phyloP scores from a whole-genome alignment of 805 yeast species.

The Saccharomycopsis selenospora region DNA sequence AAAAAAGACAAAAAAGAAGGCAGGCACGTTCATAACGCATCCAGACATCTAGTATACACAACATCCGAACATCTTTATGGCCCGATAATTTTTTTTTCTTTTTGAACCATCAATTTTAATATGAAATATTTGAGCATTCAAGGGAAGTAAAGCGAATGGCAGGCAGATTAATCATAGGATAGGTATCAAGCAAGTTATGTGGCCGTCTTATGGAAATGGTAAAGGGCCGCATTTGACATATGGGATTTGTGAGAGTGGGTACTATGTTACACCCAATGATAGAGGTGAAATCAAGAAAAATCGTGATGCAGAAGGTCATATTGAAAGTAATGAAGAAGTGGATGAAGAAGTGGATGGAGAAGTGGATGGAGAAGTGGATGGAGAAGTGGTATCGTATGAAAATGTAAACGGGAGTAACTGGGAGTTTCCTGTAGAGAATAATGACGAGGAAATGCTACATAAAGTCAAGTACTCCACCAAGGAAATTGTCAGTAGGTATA shows the following conservation, averaged over 20 bases:
- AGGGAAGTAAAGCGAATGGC: neutral
- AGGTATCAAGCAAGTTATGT: slow-evolving; percentile 6
- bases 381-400: too few relatives aligned
- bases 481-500: neutral
- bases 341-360: neutral
- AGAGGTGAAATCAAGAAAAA: neutral
- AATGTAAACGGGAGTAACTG: too few relatives aligned
- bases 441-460: neutral
- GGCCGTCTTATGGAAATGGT: slow-evolving; percentile 10
- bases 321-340: neutral
- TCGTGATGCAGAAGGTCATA: too few relatives aligned
- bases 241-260: slow-evolving; percentile 11
- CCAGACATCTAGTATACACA: neutral
- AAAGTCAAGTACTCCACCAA: slow-evolving; percentile 13
- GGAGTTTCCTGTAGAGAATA: neutral
- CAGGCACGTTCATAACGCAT: neutral
- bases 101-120: neutral
- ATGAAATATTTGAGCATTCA: neutral
- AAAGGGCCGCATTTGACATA: slow-evolving; percentile 10
- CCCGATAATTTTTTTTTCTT: neutral
- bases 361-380: neutral
- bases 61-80: neutral
- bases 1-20: neutral
- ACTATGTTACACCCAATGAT: neutral
- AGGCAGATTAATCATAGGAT: neutral